Evolutionary conservation across 1,139 yeast species (phyloP), one percentile per base, ranked within the genome.

Genomic region (Kluyveromyces marxianus): DNA sequence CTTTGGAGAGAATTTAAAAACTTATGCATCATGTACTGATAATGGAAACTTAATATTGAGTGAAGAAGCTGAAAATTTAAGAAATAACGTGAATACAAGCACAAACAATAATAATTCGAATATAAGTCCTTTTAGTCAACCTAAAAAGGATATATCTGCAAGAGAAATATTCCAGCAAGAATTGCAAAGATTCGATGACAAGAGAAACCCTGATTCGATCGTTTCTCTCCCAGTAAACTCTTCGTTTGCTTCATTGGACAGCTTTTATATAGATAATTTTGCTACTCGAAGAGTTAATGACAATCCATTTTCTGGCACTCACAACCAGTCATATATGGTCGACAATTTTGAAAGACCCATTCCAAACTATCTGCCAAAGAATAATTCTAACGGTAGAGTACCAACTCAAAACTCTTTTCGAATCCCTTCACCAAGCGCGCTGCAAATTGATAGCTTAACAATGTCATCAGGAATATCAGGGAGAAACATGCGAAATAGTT

Each of bases 201-300:
- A 50, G 37, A 54, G 57, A 31, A 54, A 53, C 29, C 52, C 55
- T 27, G 52, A 52, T 21, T 53, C 54, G 26, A 51, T 41, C 32
- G 43, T 43, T 21, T 46, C 51, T 24, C 61, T 83, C 39, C 87
- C 89, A 0, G 71, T 81, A 24, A 81, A 79, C 52, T 86, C 83
- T 44, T 81, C 89, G 53, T 83, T 82, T 69, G 92, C 90, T 1
- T 83, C 90, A 0, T 68, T 84, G 58, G 89, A 83, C 59, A 81
- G 89, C 58, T 73, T 77, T 47, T 81, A 81, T 59, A 83, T 82
- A 54, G 87, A 81, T 44, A 65, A 62, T 39, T 67, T 58, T 50
- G 71, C 69, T 1, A 52, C 57, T 56, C 50, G 58, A 29, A 60
- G 54, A 41, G 46, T 57, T 47, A 34, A 24, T 10, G 43, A 40